phyloP scores from a whole-genome alignment of 192 early-diverging fungal species.

The Coemansia asiatica region DNA sequence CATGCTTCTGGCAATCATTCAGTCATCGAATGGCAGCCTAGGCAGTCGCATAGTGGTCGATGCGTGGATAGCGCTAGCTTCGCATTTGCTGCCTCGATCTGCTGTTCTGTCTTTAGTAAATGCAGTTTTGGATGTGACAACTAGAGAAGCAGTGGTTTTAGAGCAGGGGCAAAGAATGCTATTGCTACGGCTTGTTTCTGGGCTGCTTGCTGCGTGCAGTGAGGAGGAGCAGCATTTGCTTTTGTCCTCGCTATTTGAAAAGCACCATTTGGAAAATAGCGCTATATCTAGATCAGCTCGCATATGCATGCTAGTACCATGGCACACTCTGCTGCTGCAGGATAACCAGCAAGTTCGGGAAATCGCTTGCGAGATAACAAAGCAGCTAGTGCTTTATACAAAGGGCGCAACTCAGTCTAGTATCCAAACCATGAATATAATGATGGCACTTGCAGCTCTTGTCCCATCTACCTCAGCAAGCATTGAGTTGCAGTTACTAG shows the following conservation, averaged over 20 bases:
- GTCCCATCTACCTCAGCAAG: too few species aligned
- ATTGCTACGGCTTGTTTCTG: conserved; percentile 3
- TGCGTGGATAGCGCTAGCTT: conserved; percentile 28
- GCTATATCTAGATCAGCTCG: background rate
- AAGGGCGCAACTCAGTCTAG: background rate
- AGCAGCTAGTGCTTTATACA: background rate
- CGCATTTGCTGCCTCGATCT: conserved; percentile 3
- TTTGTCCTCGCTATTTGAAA: background rate
- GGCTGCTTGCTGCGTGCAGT: background rate
- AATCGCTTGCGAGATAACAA: background rate
- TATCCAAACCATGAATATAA: too few species aligned
- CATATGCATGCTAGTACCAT: conserved; percentile 8
- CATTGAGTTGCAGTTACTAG: too few species aligned
- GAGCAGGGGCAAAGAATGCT: background rate
- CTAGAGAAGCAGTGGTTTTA: background rate
- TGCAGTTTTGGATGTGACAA: conserved; percentile 9
- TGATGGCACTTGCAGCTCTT: too few species aligned
- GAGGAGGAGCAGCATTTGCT: background rate
- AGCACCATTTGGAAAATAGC: background rate
- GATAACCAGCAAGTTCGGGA: background rate
- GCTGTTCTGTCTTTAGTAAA: conserved; percentile 7
- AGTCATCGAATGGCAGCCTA: conserved; percentile 11
- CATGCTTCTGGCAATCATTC: conserved; percentile 10
- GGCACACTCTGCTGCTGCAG: background rate
- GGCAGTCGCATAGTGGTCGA: conserved; percentile 20